A percentile compares a stretch with the other conserved stretches of the same genome.
phyloP scores from a whole-genome alignment of 1,284 basidiomycete species.

The Sphagnurus paluster region DNA sequence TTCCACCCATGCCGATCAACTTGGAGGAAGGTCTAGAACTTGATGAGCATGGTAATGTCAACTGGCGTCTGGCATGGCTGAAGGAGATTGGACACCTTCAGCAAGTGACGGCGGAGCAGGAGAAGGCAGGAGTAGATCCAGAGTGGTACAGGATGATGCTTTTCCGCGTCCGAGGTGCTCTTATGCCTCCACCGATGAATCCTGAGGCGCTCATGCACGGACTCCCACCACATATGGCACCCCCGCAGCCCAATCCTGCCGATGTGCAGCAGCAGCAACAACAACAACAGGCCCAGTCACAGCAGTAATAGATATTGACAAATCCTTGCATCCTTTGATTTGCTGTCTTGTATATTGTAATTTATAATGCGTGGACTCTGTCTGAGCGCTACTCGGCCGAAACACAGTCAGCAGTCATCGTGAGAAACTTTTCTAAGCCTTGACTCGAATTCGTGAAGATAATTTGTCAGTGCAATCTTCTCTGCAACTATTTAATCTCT shows the following conservation, averaged over 20 bases:
- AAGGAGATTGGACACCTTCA: conserved; percentile 76
- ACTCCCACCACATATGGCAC: conserved; percentile 45
- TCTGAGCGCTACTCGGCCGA: conserved; percentile 15
- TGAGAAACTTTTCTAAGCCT: conserved; percentile 6
- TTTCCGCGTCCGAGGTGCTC: conserved; percentile 64
- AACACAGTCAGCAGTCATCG: conserved; percentile 7
- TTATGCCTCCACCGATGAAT: conserved; percentile 64
- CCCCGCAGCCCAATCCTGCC: conserved; percentile 35
- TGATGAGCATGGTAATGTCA: conserved; percentile 75
- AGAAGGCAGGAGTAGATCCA: conserved; percentile 71
- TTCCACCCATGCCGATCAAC: conserved; percentile 51
- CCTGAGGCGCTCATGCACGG: conserved; percentile 55
- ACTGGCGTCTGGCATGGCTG: conserved; percentile 75
- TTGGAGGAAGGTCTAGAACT: conserved; percentile 68
- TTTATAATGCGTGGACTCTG: too few species aligned
- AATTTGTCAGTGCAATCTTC: background rate
- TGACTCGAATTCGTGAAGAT: background rate
- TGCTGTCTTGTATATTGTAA: too few species aligned
- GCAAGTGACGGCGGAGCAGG: conserved; percentile 72
- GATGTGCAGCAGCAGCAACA: conserved; percentile 37
- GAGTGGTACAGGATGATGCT: conserved; percentile 86
- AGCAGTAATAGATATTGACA: conserved; percentile 16
- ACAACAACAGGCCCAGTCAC: conserved; percentile 28
- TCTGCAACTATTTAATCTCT: background rate
- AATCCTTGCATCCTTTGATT: too few species aligned